Conservation (phyloP, 768 basidiomycete species). For the Podaxis sp. region DNA sequence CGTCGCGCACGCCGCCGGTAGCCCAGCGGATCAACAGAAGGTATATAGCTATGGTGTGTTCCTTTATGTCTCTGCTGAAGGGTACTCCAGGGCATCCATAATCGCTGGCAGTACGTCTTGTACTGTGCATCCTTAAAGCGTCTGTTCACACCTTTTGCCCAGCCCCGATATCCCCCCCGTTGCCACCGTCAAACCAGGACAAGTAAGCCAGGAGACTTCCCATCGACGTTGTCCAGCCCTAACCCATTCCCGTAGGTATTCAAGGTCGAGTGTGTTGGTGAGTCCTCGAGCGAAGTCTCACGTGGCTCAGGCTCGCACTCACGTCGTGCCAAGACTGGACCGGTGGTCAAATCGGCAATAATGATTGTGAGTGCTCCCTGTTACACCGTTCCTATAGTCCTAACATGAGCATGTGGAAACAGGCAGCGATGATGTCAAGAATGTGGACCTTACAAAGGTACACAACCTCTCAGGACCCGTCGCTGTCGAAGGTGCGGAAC, state of each 20-base stretch:
- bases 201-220: conserved; percentile 30
- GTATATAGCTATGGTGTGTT: conserved; percentile 27
- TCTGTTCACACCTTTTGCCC: conserved; percentile 19
- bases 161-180: conserved; percentile 63
- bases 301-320: neutral
- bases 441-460: conserved; percentile 61
- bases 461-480: conserved; percentile 80
- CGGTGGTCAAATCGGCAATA: conserved; percentile 76
- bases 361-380: conserved; percentile 49
- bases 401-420: neutral
- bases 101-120: conserved; percentile 66
- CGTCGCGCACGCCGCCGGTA: conserved; percentile 13
- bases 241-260: conserved; percentile 44
- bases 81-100: conserved; percentile 54
- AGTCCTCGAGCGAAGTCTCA: conserved; percentile 14
- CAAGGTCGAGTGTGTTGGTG: conserved; percentile 69
- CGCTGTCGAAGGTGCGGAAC: conserved; percentile 71
- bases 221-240: neutral
- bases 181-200: conserved; percentile 60
- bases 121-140: neutral
- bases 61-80: neutral
- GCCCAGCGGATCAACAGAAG: conserved; percentile 57
- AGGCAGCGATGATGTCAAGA: conserved; percentile 68
- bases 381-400: neutral
- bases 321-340: conserved; percentile 59